Conservation (phyloP, 176 grass and related monocot species). For the Carex scoparia region DNA sequence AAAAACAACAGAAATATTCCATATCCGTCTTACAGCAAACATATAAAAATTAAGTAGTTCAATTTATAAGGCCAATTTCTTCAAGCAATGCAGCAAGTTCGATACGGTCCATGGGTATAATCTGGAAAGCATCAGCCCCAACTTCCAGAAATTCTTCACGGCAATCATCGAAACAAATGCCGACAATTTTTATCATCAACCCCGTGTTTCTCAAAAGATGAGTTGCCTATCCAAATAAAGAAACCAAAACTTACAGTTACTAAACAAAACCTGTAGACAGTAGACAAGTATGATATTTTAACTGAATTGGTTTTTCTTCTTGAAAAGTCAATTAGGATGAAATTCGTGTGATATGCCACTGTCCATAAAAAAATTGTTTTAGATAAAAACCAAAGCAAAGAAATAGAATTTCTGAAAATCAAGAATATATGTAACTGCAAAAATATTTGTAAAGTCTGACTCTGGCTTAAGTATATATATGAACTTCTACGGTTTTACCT, state of each 20-base stretch:
- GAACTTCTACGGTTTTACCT: background rate
- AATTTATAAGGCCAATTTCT: background rate
- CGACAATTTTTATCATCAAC: background rate
- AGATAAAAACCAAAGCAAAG: background rate
- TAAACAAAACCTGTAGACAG: background rate
- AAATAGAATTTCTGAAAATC: background rate
- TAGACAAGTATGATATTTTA: background rate
- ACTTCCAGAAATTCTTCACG: background rate
- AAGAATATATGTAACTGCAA: background rate
- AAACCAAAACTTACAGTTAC: background rate
- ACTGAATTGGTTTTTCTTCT: background rate
- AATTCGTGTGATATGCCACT: background rate
- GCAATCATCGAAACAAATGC: background rate
- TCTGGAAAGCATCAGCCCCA: background rate
- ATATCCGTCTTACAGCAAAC: background rate
- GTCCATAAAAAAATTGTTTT: background rate
- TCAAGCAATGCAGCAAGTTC: background rate
- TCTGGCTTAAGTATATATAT: background rate
- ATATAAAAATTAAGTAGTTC: background rate
- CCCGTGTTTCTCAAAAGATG: background rate
- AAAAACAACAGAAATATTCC: background rate
- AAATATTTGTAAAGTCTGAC: background rate
- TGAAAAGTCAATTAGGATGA: background rate
- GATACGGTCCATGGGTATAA: background rate
- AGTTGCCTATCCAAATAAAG: background rate